phyloP scores from a whole-genome alignment of 2,329 filamentous ascomycete species.

The Sporothrix euskadiensis region DNA sequence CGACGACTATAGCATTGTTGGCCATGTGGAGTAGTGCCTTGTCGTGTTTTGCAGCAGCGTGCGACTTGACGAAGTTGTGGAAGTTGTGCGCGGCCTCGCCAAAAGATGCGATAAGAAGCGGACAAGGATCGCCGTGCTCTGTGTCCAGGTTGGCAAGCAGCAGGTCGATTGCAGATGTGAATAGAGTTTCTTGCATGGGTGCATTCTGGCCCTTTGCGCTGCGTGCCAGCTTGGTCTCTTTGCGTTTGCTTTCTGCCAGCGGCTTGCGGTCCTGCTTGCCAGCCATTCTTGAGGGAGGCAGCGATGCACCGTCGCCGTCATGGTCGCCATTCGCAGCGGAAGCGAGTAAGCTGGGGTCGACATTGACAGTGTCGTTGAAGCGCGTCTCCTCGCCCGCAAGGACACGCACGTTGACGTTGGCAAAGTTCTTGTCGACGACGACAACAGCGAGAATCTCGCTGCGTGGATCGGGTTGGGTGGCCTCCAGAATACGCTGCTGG shows the following conservation, averaged over 20 bases:
- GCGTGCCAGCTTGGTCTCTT: constrained; percentile 10
- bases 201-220: background rate
- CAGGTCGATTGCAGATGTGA: background rate
- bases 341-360: background rate
- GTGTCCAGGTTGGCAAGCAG: background rate
- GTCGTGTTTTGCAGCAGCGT: background rate
- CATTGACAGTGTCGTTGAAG: background rate
- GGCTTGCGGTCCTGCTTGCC: background rate
- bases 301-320: background rate
- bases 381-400: background rate
- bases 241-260: background rate
- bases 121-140: background rate
- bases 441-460: background rate
- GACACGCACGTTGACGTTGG: background rate
- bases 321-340: background rate
- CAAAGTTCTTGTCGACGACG: background rate
- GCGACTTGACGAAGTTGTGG: background rate
- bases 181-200: background rate
- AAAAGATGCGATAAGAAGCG: background rate
- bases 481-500: background rate
- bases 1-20: constrained; percentile 6
- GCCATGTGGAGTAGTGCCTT: background rate
- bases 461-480: background rate
- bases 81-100: constrained; percentile 12
- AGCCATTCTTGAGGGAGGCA: background rate